These are phyloP conservation scores for Phialemoniopsis sp. DNA, from an alignment of 2,329 filamentous ascomycete genomes.

Conservation along the genomic window DNA sequence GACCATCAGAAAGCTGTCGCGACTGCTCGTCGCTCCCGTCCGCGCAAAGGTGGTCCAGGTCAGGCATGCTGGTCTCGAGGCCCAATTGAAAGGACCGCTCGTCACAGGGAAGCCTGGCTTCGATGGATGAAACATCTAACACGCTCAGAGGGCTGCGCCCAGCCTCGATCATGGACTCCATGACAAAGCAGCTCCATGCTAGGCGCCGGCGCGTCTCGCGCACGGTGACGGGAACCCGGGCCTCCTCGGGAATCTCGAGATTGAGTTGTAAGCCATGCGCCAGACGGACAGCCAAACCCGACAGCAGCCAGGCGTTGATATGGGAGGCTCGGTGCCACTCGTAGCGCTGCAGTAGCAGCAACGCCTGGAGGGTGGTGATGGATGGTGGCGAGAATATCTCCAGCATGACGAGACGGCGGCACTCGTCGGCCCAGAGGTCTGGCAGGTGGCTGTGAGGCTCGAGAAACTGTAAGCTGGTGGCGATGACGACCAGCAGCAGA, in stretches of 20 bases:
- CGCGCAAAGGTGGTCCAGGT: no score
- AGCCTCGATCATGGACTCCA: conserved; percentile 5
- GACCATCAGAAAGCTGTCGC: no score
- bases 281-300: conserved; percentile 2
- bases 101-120: conserved; percentile 2
- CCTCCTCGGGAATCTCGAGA: conserved; percentile 3
- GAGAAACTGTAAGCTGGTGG: not conserved
- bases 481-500: conserved; percentile 2
- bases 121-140: not conserved
- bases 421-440: conserved; percentile 4
- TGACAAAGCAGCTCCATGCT: conserved; percentile 5
- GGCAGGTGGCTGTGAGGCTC: conserved; percentile 1
- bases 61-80: no score
- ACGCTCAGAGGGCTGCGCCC: conserved; percentile 1
- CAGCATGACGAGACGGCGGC: conserved; percentile 2
- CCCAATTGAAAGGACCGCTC: conserved; percentile 4
- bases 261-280: conserved; percentile 5
- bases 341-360: conserved; percentile 3
- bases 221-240: conserved; percentile 1
- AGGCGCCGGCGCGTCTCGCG: conserved; percentile 3
- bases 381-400: conserved; percentile 4
- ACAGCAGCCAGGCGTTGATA: conserved; percentile 2
- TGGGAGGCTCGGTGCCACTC: conserved; percentile 5
- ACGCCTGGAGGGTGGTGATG: conserved; percentile 2
- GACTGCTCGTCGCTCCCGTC: no score